Evolutionary conservation across 2,329 filamentous ascomycete species (phyloP).

Genomic region (Botrytis galanthina): DNA sequence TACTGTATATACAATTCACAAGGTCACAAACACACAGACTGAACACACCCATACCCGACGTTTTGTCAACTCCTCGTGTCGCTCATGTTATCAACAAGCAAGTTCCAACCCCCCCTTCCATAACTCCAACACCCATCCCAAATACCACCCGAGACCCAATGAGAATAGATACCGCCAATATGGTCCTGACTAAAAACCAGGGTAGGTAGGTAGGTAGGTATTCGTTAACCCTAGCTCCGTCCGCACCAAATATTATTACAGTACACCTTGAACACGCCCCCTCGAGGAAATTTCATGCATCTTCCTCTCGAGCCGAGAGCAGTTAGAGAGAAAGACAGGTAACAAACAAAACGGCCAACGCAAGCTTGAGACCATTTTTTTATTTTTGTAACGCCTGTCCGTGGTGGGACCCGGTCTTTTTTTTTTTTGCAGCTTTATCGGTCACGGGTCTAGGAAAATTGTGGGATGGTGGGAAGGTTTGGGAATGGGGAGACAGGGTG

Average conservation of each 20-base stretch:
- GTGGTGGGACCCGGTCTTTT: conserved; percentile 14
- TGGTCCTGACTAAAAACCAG: conserved; percentile 16
- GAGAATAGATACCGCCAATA: conserved; percentile 12
- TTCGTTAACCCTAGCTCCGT: not conserved
- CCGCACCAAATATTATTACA: not conserved
- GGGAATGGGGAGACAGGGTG: not conserved
- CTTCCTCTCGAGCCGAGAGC: conserved; percentile 1
- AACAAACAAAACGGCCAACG: conserved; percentile 2
- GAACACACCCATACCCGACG: not conserved
- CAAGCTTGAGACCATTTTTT: not conserved
- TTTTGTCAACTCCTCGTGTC: conserved; percentile 8
- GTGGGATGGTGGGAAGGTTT: not conserved
- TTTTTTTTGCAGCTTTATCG: not conserved
- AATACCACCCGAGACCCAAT: conserved; percentile 15
- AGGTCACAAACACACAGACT: not conserved
- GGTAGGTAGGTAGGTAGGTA: too few species aligned
- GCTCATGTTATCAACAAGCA: conserved; percentile 9
- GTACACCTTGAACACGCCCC: not conserved
- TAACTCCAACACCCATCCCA: not conserved
- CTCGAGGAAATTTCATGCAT: not conserved
- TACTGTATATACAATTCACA: not conserved
- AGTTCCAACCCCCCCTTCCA: not conserved
- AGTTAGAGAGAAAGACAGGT: not conserved
- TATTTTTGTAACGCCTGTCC: not conserved
- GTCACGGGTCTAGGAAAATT: conserved; percentile 15